Evolutionary conservation across 192 early-diverging fungal species (phyloP), one percentile per base, ranked within the genome.

Genomic region (Mortierella hygrophila): DNA sequence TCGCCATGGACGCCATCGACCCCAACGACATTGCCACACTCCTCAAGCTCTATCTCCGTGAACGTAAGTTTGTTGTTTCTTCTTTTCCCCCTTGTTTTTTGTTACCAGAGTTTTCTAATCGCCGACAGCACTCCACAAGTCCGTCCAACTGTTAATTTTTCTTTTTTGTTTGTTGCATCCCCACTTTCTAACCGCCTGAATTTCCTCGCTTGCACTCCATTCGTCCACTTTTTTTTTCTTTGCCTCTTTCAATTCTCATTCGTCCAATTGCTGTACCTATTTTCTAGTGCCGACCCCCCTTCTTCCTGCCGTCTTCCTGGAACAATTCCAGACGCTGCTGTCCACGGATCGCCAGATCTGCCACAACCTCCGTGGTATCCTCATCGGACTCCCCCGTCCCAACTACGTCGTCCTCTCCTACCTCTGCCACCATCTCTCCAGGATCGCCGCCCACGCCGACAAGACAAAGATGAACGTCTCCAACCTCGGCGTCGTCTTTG

Each of bases 401-500:
- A 91, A 91, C 76, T 90, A 90, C 52, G 88, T 90, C 82, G 63
- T 92, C 57, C 82, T 94, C 20, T 82, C 87, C 20, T 87, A 84
- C 57, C 79, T 94, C 23, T 92, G 88, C 72, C 82, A 81, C 52
- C 93, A 94, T 76, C 80, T 94, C 57, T 87, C 91, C 70, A 87
- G 88, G 41, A 88, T 94, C 23, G 89, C 88, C 16, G 88, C 74
- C 44, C 82, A 89, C 47, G 74, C 79, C 8, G 88, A 90, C 23
- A 84, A 88, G 63, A 94, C 93, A 77, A 89, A 91, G 60, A 94
- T 94, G 93, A 92, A 88, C 40, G 86, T 89, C 4, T 91, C 90
- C 35, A 94, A 94, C 60, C 78, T 94, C 23, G 93, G 89, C 4
- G 84, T 94, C 2, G 91, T 94, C 11, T 94, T 94, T 82, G 90